Conservation (phyloP, 352 stramenopile genomes). For the Pythium diclinum region DNA sequence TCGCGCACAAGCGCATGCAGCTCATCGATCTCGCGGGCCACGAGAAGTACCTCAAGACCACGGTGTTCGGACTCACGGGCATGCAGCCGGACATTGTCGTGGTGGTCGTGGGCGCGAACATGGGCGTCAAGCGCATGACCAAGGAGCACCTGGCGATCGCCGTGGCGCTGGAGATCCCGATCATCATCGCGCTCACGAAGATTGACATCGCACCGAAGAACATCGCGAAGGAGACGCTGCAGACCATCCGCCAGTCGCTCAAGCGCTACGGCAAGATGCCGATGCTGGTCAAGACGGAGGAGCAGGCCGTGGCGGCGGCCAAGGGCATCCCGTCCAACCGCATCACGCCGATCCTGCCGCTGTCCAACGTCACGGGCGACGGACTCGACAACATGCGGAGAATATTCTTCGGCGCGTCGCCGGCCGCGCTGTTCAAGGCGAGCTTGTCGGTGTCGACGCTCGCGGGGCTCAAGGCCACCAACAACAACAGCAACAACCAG, state of each 20-base stretch:
- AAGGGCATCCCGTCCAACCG: slow-evolving; percentile 89
- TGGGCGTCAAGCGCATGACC: slow-evolving; percentile 94
- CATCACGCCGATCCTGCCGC: slow-evolving; percentile 95
- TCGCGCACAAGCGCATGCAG: slow-evolving; percentile 81
- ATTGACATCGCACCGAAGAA: slow-evolving; percentile 93
- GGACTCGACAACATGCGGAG: slow-evolving; percentile 77
- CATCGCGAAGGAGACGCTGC: slow-evolving; percentile 90
- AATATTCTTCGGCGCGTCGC: slow-evolving; percentile 70
- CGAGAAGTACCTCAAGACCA: slow-evolving; percentile 99
- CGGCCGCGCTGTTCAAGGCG: slow-evolving; percentile 67
- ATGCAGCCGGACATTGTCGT: slow-evolving; percentile 96
- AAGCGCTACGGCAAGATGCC: slow-evolving; percentile 90
- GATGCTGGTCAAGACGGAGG: slow-evolving; percentile 89
- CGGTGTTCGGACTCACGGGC: slow-evolving; percentile 97
- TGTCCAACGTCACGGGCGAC: slow-evolving; percentile 97
- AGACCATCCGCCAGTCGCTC: slow-evolving; percentile 86
- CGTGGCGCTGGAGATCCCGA: slow-evolving; percentile 89
- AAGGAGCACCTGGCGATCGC: slow-evolving; percentile 92
- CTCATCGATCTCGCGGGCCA: slow-evolving; percentile 91
- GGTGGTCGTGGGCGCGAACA: slow-evolving; percentile 93
- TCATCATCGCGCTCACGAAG: slow-evolving; percentile 94
- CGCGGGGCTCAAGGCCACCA: slow-evolving; percentile 56
- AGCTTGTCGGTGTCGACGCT: slow-evolving; percentile 59
- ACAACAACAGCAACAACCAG: slow-evolving; percentile 36
- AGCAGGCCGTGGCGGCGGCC: slow-evolving; percentile 83